Evolutionary conservation across 208 protist species (phyloP).

Genomic region (Tritrichomonas musculus): DNA sequence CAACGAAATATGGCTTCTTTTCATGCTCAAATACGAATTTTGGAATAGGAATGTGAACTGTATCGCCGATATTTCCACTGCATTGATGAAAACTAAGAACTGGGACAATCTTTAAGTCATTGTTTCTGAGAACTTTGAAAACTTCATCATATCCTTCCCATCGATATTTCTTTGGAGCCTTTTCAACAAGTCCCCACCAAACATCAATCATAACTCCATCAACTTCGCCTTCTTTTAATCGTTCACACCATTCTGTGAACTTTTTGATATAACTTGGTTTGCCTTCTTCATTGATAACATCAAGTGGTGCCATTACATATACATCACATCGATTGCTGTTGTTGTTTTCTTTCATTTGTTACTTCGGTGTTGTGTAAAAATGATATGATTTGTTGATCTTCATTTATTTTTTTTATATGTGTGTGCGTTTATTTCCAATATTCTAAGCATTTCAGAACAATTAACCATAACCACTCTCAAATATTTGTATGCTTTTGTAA

Average conservation of each 20-base stretch:
- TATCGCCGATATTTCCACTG: constrained; percentile 65
- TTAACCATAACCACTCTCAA: too few species aligned
- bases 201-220: constrained; percentile 36
- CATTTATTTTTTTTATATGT: too few species aligned
- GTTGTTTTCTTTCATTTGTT: too few species aligned
- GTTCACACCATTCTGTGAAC: background rate
- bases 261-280: too few species aligned
- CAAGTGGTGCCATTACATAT: constrained; percentile 2
- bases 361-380: too few species aligned
- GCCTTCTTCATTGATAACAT: background rate
- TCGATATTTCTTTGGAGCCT: background rate
- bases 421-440: too few species aligned
- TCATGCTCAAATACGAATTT: constrained; percentile 45
- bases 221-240: background rate
- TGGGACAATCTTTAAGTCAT: background rate
- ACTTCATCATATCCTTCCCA: background rate
- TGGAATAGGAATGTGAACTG: constrained; percentile 58
- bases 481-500: too few species aligned
- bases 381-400: too few species aligned
- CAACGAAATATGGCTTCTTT: constrained; percentile 53
- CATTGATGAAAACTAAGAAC: constrained; percentile 51
- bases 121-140: background rate
- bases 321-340: too few species aligned
- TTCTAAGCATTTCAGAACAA: too few species aligned
- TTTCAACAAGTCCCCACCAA: constrained; percentile 33